Percentiles rank a stretch among this genome's conserved stretches.
Evolutionary conservation across 805 yeast genomes (phyloP).

Genomic region (Isabelozyma pseudorhagii): DNA sequence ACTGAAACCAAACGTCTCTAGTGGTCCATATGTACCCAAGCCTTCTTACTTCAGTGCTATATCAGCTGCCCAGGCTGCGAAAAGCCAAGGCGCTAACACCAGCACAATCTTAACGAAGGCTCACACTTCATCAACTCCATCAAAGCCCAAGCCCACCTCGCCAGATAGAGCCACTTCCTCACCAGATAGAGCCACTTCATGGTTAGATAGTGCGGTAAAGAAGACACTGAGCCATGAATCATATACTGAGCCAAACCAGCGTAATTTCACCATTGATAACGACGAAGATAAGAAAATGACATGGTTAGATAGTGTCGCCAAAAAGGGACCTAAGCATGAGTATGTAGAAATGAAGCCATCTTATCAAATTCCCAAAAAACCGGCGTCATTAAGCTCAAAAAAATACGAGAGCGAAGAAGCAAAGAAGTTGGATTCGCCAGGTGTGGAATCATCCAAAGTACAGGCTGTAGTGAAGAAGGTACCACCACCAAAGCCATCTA

Average conservation of each 20-base stretch:
- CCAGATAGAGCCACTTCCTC: background rate
- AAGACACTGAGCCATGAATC: background rate
- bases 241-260: background rate
- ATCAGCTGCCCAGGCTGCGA: conserved; percentile 8
- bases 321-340: conserved; percentile 1
- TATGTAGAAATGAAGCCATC: conserved; percentile 8
- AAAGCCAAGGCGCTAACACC: background rate
- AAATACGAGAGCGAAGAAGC: background rate
- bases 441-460: conserved; percentile 7
- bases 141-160: background rate
- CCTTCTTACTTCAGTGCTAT: conserved; percentile 8
- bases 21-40: conserved; percentile 6
- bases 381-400: background rate
- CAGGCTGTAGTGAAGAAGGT: background rate
- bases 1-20: background rate
- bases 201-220: conserved; percentile 1
- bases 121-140: background rate
- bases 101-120: background rate
- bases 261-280: background rate
- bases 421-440: conserved; percentile 4
- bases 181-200: background rate
- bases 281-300: conserved; percentile 4
- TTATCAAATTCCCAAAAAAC: conserved; percentile 6
- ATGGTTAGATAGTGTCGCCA: conserved; percentile 5
- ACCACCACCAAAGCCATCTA: background rate